These are phyloP conservation scores for Astragalus membranaceus DNA, from an alignment of 306 rosid species.

Conservation along the genomic window DNA sequence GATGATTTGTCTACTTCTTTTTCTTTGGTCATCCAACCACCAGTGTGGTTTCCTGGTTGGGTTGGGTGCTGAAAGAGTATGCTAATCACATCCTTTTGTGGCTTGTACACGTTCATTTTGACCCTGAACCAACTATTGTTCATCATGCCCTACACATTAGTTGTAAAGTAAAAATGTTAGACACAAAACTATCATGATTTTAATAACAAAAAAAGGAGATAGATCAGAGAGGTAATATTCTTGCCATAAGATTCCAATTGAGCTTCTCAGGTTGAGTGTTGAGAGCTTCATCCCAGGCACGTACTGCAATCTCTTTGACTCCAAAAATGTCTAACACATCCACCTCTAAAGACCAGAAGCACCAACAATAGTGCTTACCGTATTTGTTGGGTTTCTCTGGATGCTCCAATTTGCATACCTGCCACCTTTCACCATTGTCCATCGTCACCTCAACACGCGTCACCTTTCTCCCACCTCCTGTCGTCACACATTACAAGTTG, in stretches of 20 bases:
- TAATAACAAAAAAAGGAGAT: not conserved
- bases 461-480: conserved; percentile 91
- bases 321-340: conserved; percentile 55
- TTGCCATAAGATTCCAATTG: conserved; percentile 82
- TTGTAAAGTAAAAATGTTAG: not conserved
- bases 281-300: conserved; percentile 83
- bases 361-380: conserved; percentile 93
- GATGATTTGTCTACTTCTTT: conserved; percentile 33
- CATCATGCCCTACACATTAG: conserved; percentile 73
- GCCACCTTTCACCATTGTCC: conserved; percentile 85
- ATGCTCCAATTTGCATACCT: conserved; percentile 49
- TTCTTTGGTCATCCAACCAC: conserved; percentile 86
- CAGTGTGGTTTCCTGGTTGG: conserved; percentile 65
- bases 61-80: conserved; percentile 82
- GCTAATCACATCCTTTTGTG: conserved; percentile 61
- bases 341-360: conserved; percentile 81
- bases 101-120: conserved; percentile 59
- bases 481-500: not conserved
- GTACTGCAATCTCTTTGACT: conserved; percentile 66
- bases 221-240: not conserved
- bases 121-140: conserved; percentile 88
- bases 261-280: conserved; percentile 89
- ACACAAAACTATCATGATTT: too few species aligned
- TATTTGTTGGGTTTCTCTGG: conserved; percentile 61
- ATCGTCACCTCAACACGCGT: conserved; percentile 81